A percentile compares a stretch with the other conserved stretches of the same genome.
phyloP scores from a whole-genome alignment of 2,329 filamentous ascomycete species.

The Aspergillus caelatus region DNA sequence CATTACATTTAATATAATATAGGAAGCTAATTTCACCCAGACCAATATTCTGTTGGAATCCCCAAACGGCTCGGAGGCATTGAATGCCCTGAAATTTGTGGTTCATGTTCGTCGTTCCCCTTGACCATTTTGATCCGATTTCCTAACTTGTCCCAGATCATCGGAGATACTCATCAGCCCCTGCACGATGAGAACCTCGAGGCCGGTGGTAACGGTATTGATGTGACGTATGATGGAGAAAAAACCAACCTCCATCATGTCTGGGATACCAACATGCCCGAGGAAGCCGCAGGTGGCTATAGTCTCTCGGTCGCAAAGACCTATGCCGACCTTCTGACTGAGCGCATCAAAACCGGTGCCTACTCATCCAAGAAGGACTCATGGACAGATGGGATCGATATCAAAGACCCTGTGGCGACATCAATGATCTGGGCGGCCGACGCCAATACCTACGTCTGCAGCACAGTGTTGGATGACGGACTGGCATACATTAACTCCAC shows the following conservation, averaged over 20 bases:
- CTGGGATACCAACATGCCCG: constrained; percentile 72
- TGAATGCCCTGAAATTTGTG: background rate
- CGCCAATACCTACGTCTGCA: constrained; percentile 67
- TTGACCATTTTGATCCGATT: background rate
- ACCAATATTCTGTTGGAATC: constrained; percentile 46
- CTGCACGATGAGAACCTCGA: constrained; percentile 64
- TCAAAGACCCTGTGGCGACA: constrained; percentile 54
- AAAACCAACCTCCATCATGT: constrained; percentile 70
- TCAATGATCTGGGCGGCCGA: constrained; percentile 68
- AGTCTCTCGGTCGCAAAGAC: constrained; percentile 39
- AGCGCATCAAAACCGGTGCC: background rate
- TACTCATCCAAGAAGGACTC: background rate
- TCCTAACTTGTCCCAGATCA: constrained; percentile 25
- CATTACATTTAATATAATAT: constrained; percentile 14
- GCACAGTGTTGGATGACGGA: constrained; percentile 66
- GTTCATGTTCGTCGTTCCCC: background rate
- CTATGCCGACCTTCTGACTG: constrained; percentile 19
- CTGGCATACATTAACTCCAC: constrained; percentile 50
- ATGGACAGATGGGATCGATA: constrained; percentile 23
- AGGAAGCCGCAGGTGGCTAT: constrained; percentile 62
- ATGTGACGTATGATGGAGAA: constrained; percentile 62
- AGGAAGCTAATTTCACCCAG: background rate
- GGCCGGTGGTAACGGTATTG: constrained; percentile 69
- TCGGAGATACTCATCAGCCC: constrained; percentile 76
- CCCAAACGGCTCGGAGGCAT: background rate